Conservation (phyloP, 371 early-diverging fungal genomes). For the Globomyces sp. region DNA sequence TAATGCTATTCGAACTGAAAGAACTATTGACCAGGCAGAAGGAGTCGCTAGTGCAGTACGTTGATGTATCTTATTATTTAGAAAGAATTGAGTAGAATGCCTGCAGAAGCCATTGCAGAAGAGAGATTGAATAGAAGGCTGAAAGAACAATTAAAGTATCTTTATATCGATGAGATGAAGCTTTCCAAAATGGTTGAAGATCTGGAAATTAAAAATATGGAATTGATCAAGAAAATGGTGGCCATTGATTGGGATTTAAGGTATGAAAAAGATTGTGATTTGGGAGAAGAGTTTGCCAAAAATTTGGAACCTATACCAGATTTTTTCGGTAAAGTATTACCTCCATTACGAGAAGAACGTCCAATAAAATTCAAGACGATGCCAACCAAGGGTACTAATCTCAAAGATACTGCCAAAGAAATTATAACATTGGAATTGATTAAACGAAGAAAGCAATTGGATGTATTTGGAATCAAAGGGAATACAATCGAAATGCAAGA, state of each 20-base stretch:
- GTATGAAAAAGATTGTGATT: neutral
- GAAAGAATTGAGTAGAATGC: constrained; percentile 9
- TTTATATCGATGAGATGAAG: neutral
- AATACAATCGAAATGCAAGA: too few relatives aligned
- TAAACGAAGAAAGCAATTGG: neutral
- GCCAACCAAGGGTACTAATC: neutral
- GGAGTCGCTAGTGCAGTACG: constrained; percentile 16
- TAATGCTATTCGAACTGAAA: constrained; percentile 8
- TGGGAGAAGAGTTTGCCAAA: too few relatives aligned
- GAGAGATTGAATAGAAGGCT: constrained; percentile 6
- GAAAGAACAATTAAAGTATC: constrained; percentile 1
- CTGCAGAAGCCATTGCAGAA: neutral
- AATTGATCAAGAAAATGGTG: neutral
- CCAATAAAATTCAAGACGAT: neutral
- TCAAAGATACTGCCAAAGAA: constrained; percentile 5
- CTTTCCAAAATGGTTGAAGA: neutral
- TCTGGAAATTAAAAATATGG: constrained; percentile 13
- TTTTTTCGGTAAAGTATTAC: neutral
- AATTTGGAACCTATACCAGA: neutral
- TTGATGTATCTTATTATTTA: neutral
- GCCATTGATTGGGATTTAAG: constrained; percentile 11
- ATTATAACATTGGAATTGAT: neutral
- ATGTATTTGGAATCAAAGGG: too few relatives aligned
- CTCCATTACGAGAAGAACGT: neutral
- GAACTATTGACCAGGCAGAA: constrained; percentile 21